Evolutionary conservation across 345 rosid genomes (phyloP).

Genomic region (Excoecaria cochinchinensis): DNA sequence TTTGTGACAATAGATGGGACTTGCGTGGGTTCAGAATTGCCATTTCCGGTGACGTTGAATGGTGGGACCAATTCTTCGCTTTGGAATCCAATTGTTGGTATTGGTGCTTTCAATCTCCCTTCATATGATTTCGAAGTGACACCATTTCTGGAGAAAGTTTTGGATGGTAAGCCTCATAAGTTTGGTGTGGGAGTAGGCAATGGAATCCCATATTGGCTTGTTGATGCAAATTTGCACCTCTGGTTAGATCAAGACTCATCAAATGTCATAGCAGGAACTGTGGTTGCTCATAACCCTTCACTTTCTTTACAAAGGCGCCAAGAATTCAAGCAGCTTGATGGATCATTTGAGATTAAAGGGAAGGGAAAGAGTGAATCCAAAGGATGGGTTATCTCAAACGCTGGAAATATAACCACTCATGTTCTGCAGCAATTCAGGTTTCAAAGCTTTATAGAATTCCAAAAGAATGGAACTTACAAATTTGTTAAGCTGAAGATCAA

Average conservation of each 20-base stretch:
- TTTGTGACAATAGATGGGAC: slow-evolving; percentile 21
- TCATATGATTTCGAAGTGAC: slow-evolving; percentile 22
- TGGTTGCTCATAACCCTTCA: slow-evolving; percentile 7
- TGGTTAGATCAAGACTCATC: slow-evolving; percentile 19
- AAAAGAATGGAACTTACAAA: background rate
- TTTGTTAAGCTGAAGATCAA: slow-evolving; percentile 14
- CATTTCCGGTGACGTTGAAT: slow-evolving; percentile 19
- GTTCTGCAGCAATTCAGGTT: slow-evolving; percentile 10
- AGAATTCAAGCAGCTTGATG: slow-evolving; percentile 7
- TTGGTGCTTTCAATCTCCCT: slow-evolving; percentile 19
- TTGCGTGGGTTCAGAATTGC: slow-evolving; percentile 16
- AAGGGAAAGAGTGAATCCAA: slow-evolving; percentile 9
- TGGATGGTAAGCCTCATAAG: slow-evolving; percentile 18
- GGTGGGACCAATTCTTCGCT: slow-evolving; percentile 12
- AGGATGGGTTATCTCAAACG: slow-evolving; percentile 19
- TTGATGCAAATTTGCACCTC: slow-evolving; percentile 27
- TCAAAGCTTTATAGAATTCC: slow-evolving; percentile 3
- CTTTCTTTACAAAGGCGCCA: background rate
- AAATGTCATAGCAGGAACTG: slow-evolving; percentile 8
- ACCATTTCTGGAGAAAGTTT: slow-evolving; percentile 14
- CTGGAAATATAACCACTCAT: slow-evolving; percentile 20
- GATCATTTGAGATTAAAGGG: slow-evolving; percentile 10
- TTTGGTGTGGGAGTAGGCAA: slow-evolving; percentile 21
- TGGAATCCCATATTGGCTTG: slow-evolving; percentile 20
- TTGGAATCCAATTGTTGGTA: slow-evolving; percentile 20